Evolutionary conservation across 2,329 filamentous ascomycete species (phyloP), one percentile per base, ranked within the genome.

Genomic region (Capronia americana): DNA sequence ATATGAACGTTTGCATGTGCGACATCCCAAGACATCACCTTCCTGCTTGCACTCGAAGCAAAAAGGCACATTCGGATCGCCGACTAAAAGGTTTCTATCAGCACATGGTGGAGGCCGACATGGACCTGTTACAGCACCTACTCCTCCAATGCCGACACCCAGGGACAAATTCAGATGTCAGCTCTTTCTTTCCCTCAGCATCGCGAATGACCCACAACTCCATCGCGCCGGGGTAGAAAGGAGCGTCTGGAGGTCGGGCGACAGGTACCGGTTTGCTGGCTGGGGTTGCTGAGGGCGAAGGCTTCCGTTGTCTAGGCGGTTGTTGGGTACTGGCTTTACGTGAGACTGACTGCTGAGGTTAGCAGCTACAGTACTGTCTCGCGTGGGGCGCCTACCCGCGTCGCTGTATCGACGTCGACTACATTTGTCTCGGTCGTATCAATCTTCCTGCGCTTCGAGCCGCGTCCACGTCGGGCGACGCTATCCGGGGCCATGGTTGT

Each of bases 391-490:
- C 38, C 57, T 46, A 51, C 11, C 20, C 57, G 12, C n/a, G 26
- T 34, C 24, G 26, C 17, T 48, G 28, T 12, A 8, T 34, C n/a
- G 11, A 11, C 14, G 4, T 51, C 38, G 28, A 38, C 28, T 46
- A 44, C 17, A 24, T 8, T n/a, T n/a, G 24, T 48, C 4, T 58
- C 24, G 34, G 56, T 24, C 20, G 56, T 26, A 17, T 60, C 44
- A 26, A 59, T 14, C 28, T 60, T 60, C 20, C 57, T 60, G 57
- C 57, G 57, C 57, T 60, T 60, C 17, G 57, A 28, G 24, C 23
- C n/a, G 57, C 46, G 57, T n/a, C 28, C 41, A 30, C 57, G 57
- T 60, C 44, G 50, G 11, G 41, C 24, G 41, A 23, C 32, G 17
- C 57, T 50, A 20, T 32, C 57, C 8, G 26, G 41, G 38, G 24